Evolutionary conservation across 2,329 filamentous ascomycete species (phyloP).

Genomic region (Penicillium glabrum): DNA sequence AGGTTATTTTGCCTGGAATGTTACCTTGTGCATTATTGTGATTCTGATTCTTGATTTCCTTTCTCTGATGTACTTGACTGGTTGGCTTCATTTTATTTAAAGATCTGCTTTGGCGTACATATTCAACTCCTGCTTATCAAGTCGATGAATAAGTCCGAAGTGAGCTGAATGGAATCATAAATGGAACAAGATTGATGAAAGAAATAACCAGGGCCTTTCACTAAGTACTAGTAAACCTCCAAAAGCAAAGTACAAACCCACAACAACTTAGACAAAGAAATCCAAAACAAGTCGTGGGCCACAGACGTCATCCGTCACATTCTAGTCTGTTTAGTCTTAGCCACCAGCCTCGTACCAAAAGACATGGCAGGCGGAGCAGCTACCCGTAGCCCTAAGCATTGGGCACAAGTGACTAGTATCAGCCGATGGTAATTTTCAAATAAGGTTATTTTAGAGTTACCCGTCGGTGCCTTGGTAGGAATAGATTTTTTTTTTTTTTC

Average conservation of each 20-base stretch:
- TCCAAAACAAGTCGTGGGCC: neutral
- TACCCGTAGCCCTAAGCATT: too few relatives aligned
- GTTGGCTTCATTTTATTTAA: neutral
- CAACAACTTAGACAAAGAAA: neutral
- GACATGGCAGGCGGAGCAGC: neutral
- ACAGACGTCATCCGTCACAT: neutral
- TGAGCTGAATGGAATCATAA: neutral
- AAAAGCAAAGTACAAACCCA: neutral
- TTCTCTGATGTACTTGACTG: neutral
- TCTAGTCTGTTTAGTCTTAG: neutral
- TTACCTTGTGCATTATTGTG: constrained; percentile 11
- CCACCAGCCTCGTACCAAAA: neutral
- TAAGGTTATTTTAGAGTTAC: neutral
- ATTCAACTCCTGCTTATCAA: neutral
- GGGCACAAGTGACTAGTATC: neutral
- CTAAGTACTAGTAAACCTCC: neutral
- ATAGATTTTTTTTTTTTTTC: neutral
- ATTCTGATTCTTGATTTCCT: neutral
- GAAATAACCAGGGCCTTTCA: neutral
- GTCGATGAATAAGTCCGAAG: neutral
- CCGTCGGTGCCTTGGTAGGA: neutral
- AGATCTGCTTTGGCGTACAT: neutral
- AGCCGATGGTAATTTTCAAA: neutral
- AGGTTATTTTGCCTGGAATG: constrained; percentile 9
- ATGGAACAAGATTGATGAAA: neutral